These are phyloP conservation scores for Melampsora allii-populina DNA, from an alignment of 1,284 basidiomycete genomes.

Conservation along the genomic window DNA sequence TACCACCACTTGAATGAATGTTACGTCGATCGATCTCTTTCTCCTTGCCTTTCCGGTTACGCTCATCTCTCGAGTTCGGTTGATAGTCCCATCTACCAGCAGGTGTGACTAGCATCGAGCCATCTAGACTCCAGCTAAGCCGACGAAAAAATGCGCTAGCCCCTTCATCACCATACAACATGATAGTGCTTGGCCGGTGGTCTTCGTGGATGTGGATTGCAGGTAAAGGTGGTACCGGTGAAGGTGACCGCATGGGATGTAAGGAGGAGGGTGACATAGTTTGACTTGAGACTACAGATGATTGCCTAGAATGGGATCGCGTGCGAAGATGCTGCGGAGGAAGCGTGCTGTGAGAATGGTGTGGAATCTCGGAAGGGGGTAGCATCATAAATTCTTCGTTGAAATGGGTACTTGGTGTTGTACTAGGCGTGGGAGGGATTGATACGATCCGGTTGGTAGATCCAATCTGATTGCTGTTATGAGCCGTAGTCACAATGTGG, in stretches of 20 bases:
- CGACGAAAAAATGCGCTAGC: constrained; percentile 95
- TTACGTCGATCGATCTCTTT: constrained; percentile 54
- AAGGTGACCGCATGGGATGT: constrained; percentile 85
- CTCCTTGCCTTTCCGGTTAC: constrained; percentile 42
- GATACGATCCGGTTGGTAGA: constrained; percentile 60
- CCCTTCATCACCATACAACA: constrained; percentile 90
- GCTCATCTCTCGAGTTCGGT: constrained; percentile 53
- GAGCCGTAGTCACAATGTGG: constrained; percentile 54
- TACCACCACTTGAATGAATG: not conserved
- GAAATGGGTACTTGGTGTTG: constrained; percentile 19
- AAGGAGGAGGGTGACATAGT: constrained; percentile 63
- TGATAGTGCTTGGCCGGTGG: constrained; percentile 54
- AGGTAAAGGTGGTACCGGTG: constrained; percentile 82
- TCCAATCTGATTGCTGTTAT: constrained; percentile 63
- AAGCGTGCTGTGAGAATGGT: constrained; percentile 11
- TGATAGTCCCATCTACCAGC: constrained; percentile 95
- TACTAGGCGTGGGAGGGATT: constrained; percentile 64
- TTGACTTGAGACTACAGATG: constrained; percentile 53
- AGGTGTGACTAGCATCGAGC: constrained; percentile 84
- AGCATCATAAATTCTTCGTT: constrained; percentile 36
- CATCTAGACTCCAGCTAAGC: constrained; percentile 90
- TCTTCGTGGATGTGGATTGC: constrained; percentile 62
- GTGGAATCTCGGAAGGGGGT: constrained; percentile 33
- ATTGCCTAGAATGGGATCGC: constrained; percentile 46
- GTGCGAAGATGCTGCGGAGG: constrained; percentile 8